Base-by-base conservation (phyloP, 2,329 filamentous ascomycete genomes). In the Aspergillus neotritici region DNA sequence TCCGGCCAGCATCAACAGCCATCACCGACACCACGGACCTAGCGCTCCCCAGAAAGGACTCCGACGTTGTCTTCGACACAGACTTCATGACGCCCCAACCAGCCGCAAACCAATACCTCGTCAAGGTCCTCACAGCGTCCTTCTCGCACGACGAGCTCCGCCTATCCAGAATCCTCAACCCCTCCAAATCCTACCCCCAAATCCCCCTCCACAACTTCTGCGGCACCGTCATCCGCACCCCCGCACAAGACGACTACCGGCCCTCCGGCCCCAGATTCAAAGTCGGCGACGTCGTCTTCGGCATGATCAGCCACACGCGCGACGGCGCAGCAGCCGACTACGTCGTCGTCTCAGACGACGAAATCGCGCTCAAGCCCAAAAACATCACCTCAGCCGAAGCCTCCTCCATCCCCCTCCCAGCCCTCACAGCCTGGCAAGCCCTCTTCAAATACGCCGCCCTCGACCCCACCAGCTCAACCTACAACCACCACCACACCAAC, bases 311-410 rank as follows among this genome's bases (percentile, higher is more conserved):
- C 33, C 61, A 65, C 43, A 55, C 54, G 2, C 56, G 65, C 9
- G 65, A 70, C 35, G 69, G 69, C 7, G 68, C 63, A 4, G 68
- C 68, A 1, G 68, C 69, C 4, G 67, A 70, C 37, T 70, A 66
- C 33, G 55, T 60, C 4, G 42, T 71, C 9, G 67, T 61, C 1
- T 54, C 54, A 3, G 66, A 71, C 46, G 44, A 55, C 7, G 67
- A 72, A 47, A 46, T 72, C 16, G 59, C 65, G 10, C 52, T 57
- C 28, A 68, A 67, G 40, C 66, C 66, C 10, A 46, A 41, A n/a
- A 69, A 66, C 45, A 54, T 69, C 21, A 56, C 54, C 13, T 54
- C 59, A 1, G 54, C 54, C 4, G 60, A 65, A 39, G 65, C 65
- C 2, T 61, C 63, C 5, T 61, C 66, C 4, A 55, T 71, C 9